phyloP scores from a whole-genome alignment of 2,329 filamentous ascomycete genomes.

The Stylonectria norvegica region DNA sequence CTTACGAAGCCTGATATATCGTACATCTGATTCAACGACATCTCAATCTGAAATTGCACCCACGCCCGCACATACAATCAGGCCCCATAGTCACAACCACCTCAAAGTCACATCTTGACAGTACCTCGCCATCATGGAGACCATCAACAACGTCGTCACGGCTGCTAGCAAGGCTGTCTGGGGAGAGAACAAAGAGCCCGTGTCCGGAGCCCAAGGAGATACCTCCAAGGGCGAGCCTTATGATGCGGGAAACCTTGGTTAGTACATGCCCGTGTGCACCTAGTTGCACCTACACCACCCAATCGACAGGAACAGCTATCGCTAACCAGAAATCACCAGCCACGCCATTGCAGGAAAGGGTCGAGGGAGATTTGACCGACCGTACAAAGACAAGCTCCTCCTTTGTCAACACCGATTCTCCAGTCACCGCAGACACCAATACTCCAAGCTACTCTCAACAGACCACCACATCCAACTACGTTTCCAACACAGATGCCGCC shows the following conservation, averaged over 20 bases:
- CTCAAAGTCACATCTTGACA: too few species aligned
- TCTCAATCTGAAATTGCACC: too few species aligned
- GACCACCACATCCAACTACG: too few species aligned
- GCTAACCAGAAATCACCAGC: too few species aligned
- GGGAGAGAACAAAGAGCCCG: conserved; percentile 57
- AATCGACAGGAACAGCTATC: background rate
- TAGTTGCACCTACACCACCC: too few species aligned
- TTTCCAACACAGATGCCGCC: too few species aligned
- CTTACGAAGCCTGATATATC: too few species aligned
- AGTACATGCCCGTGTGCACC: conserved; percentile 6
- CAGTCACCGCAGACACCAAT: too few species aligned
- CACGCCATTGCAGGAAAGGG: conserved; percentile 18
- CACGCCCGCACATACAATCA: background rate
- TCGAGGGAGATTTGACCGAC: conserved; percentile 15
- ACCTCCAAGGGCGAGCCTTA: conserved; percentile 69
- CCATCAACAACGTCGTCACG: conserved; percentile 53
- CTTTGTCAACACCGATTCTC: too few species aligned
- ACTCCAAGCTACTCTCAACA: too few species aligned
- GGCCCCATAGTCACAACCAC: background rate
- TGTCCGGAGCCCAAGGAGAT: conserved; percentile 67
- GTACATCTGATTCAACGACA: too few species aligned
- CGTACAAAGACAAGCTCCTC: too few species aligned
- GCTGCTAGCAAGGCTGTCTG: conserved; percentile 42
- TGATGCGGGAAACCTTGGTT: conserved; percentile 72
- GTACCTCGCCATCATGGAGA: conserved; percentile 52